Percentiles rank a stretch among this genome's conserved stretches.
Evolutionary conservation across 129 eudicot species (phyloP).

Genomic region (Lactuca saligna): DNA sequence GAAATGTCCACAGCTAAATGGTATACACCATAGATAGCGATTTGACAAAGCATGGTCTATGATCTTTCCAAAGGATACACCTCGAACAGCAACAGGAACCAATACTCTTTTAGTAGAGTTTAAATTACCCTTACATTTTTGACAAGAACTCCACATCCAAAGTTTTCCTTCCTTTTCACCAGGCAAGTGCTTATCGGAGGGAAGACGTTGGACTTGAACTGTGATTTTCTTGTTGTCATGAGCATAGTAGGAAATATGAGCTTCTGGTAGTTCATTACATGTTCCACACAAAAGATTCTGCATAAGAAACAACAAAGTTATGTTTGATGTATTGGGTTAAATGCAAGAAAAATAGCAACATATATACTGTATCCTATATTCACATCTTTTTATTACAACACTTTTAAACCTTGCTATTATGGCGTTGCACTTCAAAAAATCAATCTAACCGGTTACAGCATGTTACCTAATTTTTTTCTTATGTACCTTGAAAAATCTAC

Average conservation of each 20-base stretch:
- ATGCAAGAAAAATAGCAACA: too few relatives aligned
- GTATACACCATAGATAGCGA: slow-evolving; percentile 55
- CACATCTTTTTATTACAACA: too few relatives aligned
- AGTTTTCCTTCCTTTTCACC: slow-evolving; percentile 80
- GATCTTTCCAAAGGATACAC: slow-evolving; percentile 89
- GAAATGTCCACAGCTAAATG: slow-evolving; percentile 77
- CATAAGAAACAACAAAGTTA: slow-evolving; percentile 8
- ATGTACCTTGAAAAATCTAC: too few relatives aligned
- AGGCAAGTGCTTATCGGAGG: slow-evolving; percentile 45
- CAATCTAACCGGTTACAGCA: too few relatives aligned
- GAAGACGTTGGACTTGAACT: slow-evolving; percentile 62
- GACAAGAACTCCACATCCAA: slow-evolving; percentile 99
- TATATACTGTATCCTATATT: too few relatives aligned
- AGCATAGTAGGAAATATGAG: slow-evolving; percentile 75
- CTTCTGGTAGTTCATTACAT: slow-evolving; percentile 70
- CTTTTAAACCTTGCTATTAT: too few relatives aligned
- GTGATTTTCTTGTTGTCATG: slow-evolving; percentile 82
- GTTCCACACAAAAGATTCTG: slow-evolving; percentile 67
- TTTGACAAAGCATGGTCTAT: slow-evolving; percentile 81
- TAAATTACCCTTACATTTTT: slow-evolving; percentile 66
- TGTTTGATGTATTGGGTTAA: too few relatives aligned
- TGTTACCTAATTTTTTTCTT: too few relatives aligned
- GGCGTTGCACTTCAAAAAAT: too few relatives aligned
- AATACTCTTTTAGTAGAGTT: slow-evolving; percentile 84
- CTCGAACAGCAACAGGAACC: slow-evolving; percentile 72